A percentile compares a stretch with the other conserved stretches of the same genome.
These are phyloP conservation scores for Russula abietina DNA, from an alignment of 768 basidiomycete genomes.

Conservation along the genomic window DNA sequence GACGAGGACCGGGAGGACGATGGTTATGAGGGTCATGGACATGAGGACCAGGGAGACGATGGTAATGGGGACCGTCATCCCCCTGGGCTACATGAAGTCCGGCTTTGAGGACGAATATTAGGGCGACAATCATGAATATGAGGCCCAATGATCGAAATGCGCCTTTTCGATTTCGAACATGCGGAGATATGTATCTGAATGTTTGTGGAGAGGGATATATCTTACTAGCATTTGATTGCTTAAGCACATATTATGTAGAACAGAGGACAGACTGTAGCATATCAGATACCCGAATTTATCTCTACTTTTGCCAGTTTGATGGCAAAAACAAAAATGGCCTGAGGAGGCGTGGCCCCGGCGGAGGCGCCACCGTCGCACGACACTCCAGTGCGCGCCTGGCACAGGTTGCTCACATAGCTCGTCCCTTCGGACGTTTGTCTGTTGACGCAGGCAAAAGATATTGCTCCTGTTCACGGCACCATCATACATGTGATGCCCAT, in stretches of 20 bases:
- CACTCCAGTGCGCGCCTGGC: background rate
- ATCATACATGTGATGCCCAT: constrained; percentile 29
- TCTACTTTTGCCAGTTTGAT: background rate
- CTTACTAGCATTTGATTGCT: background rate
- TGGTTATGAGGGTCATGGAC: background rate
- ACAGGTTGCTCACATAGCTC: constrained; percentile 5
- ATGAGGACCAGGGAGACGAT: background rate
- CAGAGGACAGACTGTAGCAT: background rate
- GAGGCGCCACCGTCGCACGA: background rate
- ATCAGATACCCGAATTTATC: background rate
- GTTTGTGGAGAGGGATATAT: background rate
- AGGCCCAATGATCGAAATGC: background rate
- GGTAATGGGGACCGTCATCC: background rate
- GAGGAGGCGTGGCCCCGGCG: background rate
- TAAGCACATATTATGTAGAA: background rate
- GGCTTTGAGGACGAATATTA: background rate
- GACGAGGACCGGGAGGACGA: background rate
- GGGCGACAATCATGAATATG: background rate
- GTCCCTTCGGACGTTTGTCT: constrained; percentile 20
- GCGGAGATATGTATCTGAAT: background rate
- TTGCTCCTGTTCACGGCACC: background rate
- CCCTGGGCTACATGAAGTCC: background rate
- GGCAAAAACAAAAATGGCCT: constrained; percentile 10
- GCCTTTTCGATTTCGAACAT: background rate
- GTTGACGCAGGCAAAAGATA: constrained; percentile 9